Base-by-base conservation (phyloP, 2,329 filamentous ascomycete genomes). In the Alternaria triticimaculans region DNA sequence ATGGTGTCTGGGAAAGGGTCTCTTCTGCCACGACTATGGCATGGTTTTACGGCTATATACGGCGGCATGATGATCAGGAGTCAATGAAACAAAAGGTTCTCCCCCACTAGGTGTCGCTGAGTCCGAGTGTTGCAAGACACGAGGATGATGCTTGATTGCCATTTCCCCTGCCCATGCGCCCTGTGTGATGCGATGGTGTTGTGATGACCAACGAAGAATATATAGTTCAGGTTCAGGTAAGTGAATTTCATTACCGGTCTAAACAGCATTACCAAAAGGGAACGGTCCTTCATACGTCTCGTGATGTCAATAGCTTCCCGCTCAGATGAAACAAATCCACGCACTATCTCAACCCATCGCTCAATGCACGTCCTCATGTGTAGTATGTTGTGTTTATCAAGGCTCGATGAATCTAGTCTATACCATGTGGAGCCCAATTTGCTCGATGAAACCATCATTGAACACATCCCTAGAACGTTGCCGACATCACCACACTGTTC, bases 21-120 rank as follows among this genome's bases (percentile, higher is more conserved):
- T 90, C 75, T 93, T 98, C 75, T 93, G 97, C 84, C 92, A 94
- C 83, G 92, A 97, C 90, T 97, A 96, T 86, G 93, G 97, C 80
- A 89, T 95, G 80, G 86, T 90, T 78, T 93, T 97, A 77, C 63
- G 70, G 70, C 73, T 75, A 71, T 73, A 93, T 97, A 77, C 65
- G 74, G 70, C 66, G 67, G 68, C 87, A 90, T 80, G 94, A 97
- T 88, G 89, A 92, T 83, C 94, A 97, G 88, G 85, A 77, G 72
- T 75, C 71, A 79, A 78, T 78, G 76, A 78, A 76, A 79, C 78
- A 77, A 76, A 80, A 79, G 76, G 74, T 76, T 77, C 74, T 76
- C 78, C 73, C 76, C 75, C 69, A 82, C 85, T 87, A 94, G 93
- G 93, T 97, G 93, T 97, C 93, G 93, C 93, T 82, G 91, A 95